phyloP scores from a whole-genome alignment of 768 basidiomycete species.

The Pleurotus citrinopileatus region DNA sequence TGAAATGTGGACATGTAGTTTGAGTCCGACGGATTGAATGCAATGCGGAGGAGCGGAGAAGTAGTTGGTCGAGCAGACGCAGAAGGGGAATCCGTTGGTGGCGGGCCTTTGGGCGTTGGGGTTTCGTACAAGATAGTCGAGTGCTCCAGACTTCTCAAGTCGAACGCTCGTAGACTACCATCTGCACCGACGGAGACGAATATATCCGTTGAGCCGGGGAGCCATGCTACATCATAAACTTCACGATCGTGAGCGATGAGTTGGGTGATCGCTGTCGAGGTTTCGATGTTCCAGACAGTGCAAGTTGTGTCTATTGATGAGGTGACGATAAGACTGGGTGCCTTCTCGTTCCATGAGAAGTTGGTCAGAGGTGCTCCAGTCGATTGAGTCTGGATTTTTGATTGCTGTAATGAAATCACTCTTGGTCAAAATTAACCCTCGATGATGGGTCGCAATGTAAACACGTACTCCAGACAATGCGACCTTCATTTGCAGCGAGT shows the following conservation, averaged over 20 bases:
- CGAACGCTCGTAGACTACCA: slow-evolving; percentile 94
- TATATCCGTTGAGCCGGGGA: slow-evolving; percentile 92
- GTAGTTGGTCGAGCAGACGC: slow-evolving; percentile 67
- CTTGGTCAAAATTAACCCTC: not conserved
- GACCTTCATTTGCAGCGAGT: slow-evolving; percentile 70
- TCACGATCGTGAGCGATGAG: slow-evolving; percentile 96
- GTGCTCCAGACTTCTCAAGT: slow-evolving; percentile 93
- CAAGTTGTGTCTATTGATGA: slow-evolving; percentile 99
- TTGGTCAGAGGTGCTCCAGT: slow-evolving; percentile 91
- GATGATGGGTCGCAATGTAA: not conserved
- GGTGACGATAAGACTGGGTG: slow-evolving; percentile 89
- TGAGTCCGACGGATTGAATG: slow-evolving; percentile 87
- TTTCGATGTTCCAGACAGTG: slow-evolving; percentile 98
- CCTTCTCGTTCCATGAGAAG: slow-evolving; percentile 96
- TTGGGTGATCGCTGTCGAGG: slow-evolving; percentile 90
- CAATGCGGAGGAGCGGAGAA: slow-evolving; percentile 80
- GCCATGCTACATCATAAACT: slow-evolving; percentile 98
- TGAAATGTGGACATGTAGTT: slow-evolving; percentile 98
- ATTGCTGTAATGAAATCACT: slow-evolving; percentile 49
- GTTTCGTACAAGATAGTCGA: slow-evolving; percentile 98
- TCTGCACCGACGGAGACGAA: slow-evolving; percentile 99
- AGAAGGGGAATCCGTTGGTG: slow-evolving; percentile 55
- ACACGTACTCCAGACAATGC: slow-evolving; percentile 75
- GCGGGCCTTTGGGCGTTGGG: slow-evolving; percentile 70
- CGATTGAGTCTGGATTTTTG: slow-evolving; percentile 83